Evolutionary conservation across 2,329 filamentous ascomycete species (phyloP), one percentile per base, ranked within the genome.

Genomic region (Chrysoporthe cubensis): DNA sequence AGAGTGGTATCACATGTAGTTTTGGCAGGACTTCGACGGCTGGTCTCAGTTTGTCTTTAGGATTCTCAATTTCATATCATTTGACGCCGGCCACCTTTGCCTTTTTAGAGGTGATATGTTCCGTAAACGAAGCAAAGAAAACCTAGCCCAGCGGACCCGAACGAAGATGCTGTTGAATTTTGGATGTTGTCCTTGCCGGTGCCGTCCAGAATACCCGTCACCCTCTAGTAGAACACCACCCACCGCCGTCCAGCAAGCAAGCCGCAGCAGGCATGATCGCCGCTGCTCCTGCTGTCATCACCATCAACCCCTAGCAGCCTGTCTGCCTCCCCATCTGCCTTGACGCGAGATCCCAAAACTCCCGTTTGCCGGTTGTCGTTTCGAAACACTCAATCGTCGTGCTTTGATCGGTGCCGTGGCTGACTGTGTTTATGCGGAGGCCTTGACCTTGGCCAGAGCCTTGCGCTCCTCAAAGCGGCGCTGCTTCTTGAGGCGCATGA

Each of bases 401-500:
- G 56, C 58, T 14, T 32, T 54, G 46, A 79, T 75, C 78, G 81
- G 18, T 48, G 44, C 37, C 54, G 43, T 34, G 46, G 54, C 16
- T 13, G 54, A 14, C 13, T 71, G 78, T 80, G n/a, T 61, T 84
- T 91, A 93, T 82, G 91, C 90, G 77, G 90, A 85, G 78, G 91
- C 90, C 87, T 91, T 92, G 85, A 97, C 86, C 90, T 97, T 97
- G 81, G 94, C 93, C 81, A 96, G 88, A 79, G 93, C 91, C 91
- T 97, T 98, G 86, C 91, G 91, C 85, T 97, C 91, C 88, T 97
- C 94, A 86, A 96, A 98, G 82, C 94, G 92, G 83, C 94, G 93
- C 91, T 97, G 94, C 91, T 99, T 99, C 91, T 95, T 96, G 85
- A 98, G 88, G 84, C 95, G 91, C 90, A 98, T 88, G 78, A 98